Percentiles rank a stretch among this genome's conserved stretches.
Conservation (phyloP, 2,329 filamentous ascomycete genomes). For the Scolecobasidium constrictum region DNA sequence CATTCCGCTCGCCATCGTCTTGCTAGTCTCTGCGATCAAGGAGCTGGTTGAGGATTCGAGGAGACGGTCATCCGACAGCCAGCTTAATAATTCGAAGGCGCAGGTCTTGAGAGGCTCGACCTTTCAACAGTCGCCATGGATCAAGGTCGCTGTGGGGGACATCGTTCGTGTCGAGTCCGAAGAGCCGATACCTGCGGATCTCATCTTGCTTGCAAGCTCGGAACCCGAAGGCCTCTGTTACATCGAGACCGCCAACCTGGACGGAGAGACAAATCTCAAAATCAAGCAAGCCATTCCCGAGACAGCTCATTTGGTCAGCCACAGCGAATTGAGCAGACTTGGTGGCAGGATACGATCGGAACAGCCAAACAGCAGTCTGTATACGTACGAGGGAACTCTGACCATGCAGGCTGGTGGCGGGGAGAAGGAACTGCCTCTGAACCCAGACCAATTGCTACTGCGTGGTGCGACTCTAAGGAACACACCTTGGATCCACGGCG, state of each 20-base stretch:
- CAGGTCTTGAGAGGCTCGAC: conserved; percentile 70
- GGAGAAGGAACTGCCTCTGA: conserved; percentile 82
- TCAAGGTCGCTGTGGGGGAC: conserved; percentile 86
- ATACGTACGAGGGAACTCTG: conserved; percentile 94
- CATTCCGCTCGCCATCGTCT: conserved; percentile 78
- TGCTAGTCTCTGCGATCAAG: conserved; percentile 91
- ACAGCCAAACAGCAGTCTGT: conserved; percentile 95
- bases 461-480: conserved; percentile 90
- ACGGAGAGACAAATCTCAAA: conserved; percentile 96
- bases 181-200: conserved; percentile 85
- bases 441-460: conserved; percentile 85
- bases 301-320: conserved; percentile 77
- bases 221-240: conserved; percentile 97
- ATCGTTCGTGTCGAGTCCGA: conserved; percentile 90
- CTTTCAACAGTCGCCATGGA: conserved; percentile 85
- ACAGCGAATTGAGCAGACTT: conserved; percentile 73
- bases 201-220: conserved; percentile 85
- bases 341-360: conserved; percentile 84
- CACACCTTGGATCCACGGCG: conserved; percentile 91
- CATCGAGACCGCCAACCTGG: conserved; percentile 95
- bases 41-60: conserved; percentile 91
- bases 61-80: conserved; percentile 73
- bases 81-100: conserved; percentile 79
- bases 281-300: conserved; percentile 97
- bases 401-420: conserved; percentile 84